These are phyloP conservation scores for Fonsecaea monophora DNA, from an alignment of 2,329 filamentous ascomycete genomes.

Conservation along the genomic window DNA sequence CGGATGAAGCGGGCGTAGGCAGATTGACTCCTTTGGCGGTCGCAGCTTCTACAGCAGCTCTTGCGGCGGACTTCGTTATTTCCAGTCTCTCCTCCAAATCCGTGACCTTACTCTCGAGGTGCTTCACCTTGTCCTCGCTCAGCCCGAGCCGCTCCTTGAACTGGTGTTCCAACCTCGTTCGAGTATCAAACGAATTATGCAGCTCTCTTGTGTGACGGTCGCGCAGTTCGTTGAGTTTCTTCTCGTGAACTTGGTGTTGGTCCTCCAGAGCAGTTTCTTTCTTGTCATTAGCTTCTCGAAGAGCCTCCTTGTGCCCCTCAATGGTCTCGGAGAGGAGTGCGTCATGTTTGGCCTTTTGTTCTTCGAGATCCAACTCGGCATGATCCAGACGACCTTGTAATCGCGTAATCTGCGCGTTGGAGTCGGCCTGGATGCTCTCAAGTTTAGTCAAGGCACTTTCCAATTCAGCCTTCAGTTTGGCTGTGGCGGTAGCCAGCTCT, in stretches of 20 bases:
- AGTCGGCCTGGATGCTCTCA: constrained; percentile 73
- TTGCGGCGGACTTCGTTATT: constrained; percentile 84
- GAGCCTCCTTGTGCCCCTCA: constrained; percentile 67
- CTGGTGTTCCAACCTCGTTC: constrained; percentile 77
- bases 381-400: constrained; percentile 78
- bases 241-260: constrained; percentile 70
- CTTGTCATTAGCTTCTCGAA: constrained; percentile 61
- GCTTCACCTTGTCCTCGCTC: constrained; percentile 81
- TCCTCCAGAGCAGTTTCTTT: constrained; percentile 63
- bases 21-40: constrained; percentile 56
- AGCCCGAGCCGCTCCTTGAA: constrained; percentile 81
- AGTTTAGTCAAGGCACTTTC: constrained; percentile 84
- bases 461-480: constrained; percentile 79
- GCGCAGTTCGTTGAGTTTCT: constrained; percentile 75
- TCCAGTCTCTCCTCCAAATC: constrained; percentile 91
- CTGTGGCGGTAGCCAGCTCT: constrained; percentile 81
- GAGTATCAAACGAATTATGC: constrained; percentile 78
- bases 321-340: constrained; percentile 83
- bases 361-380: constrained; percentile 78
- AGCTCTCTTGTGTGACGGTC: constrained; percentile 77
- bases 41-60: constrained; percentile 79
- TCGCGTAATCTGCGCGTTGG: constrained; percentile 76
- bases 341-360: constrained; percentile 78
- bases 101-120: constrained; percentile 81
- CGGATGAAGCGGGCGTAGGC: constrained; percentile 43